These are phyloP conservation scores for Taiozyma onychis DNA, from an alignment of 1,139 yeast genomes.

Conservation along the genomic window DNA sequence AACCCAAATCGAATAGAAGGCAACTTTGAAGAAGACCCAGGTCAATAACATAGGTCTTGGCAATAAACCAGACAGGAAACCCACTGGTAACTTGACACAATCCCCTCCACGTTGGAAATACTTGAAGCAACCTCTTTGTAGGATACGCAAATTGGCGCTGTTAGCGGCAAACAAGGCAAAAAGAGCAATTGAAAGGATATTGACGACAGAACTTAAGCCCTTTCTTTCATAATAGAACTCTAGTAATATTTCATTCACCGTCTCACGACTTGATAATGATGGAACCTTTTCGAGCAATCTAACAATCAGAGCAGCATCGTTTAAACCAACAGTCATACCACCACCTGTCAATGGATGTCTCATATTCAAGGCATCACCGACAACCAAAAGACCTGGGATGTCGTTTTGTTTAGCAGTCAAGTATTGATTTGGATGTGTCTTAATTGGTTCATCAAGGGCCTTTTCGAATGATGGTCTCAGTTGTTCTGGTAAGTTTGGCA, in stretches of 20 bases:
- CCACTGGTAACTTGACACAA: slow-evolving; percentile 73
- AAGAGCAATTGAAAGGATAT: slow-evolving; percentile 85
- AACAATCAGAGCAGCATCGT: slow-evolving; percentile 71
- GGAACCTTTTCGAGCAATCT: slow-evolving; percentile 52
- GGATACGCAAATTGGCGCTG: slow-evolving; percentile 50
- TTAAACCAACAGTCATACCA: slow-evolving; percentile 97
- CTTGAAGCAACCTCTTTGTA: slow-evolving; percentile 85
- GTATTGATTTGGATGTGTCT: slow-evolving; percentile 93
- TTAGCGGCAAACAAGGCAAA: slow-evolving; percentile 91
- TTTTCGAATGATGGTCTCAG: slow-evolving; percentile 60
- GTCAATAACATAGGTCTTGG: slow-evolving; percentile 73
- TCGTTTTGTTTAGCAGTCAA: slow-evolving; percentile 66
- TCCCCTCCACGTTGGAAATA: slow-evolving; percentile 84
- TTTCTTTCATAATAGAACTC: slow-evolving; percentile 77
- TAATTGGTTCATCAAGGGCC: slow-evolving; percentile 52
- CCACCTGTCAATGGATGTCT: slow-evolving; percentile 99
- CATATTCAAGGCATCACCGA: slow-evolving; percentile 96
- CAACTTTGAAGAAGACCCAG: slow-evolving; percentile 85
- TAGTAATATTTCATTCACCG: slow-evolving; percentile 48
- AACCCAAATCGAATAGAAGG: slow-evolving; percentile 71
- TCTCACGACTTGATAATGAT: slow-evolving; percentile 52
- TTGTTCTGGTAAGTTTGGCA: slow-evolving; percentile 62
- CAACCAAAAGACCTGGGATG: slow-evolving; percentile 70
- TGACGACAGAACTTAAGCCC: slow-evolving; percentile 74
- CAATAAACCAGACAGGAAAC: slow-evolving; percentile 74